Base-by-base conservation (phyloP, 2,329 filamentous ascomycete species). In the Claviceps paspali region DNA sequence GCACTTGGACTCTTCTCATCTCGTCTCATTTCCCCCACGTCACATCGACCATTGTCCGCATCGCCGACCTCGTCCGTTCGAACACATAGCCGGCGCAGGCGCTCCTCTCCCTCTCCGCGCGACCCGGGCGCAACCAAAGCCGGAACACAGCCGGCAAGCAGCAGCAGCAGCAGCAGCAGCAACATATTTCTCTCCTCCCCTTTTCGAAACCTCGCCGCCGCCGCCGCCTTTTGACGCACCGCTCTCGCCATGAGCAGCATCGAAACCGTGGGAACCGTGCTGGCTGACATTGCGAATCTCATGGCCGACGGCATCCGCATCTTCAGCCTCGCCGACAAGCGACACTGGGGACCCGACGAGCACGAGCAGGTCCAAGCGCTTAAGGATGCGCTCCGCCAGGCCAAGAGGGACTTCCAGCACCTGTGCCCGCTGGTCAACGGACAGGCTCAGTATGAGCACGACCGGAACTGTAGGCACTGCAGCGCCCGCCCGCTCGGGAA, bases 321-420 rank as follows among this genome's bases (percentile, higher is more conserved):
- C 45, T 57, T 76, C 49, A 61, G 61, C 55, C 63, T 70, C 45
- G 64, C 70, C 47, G 71, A 76, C 53, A 74, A 73, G 55, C 62
- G 63, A 31, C 64, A 67, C 43, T 76, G 72, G 72, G 68, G 65
- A 0, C 57, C 61, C 17, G 70, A 74, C 59, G 71, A 76, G 57
- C 66, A 71, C 49, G 70, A 75, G 49, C 72, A 76, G 56, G 52
- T 68, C 40, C 66, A 63, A 39, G 64, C 68, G 34, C 59, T 76
- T 38, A 65, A 73, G 47, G 58, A 62, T 26, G 60, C 64, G n/a
- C 60, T 76, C 36, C 68, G 74, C 49, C 69, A 73, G 45, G 72
- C 72, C 39, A 71, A 68, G 54, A 65, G 63, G 51, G 71, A 76
- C 54, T 76, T 75, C 44, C 71, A 76, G 55, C 64, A 70, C 48